Evolutionary conservation across 2,329 filamentous ascomycete species (phyloP).

Genomic region (Aspergillus uvarum): DNA sequence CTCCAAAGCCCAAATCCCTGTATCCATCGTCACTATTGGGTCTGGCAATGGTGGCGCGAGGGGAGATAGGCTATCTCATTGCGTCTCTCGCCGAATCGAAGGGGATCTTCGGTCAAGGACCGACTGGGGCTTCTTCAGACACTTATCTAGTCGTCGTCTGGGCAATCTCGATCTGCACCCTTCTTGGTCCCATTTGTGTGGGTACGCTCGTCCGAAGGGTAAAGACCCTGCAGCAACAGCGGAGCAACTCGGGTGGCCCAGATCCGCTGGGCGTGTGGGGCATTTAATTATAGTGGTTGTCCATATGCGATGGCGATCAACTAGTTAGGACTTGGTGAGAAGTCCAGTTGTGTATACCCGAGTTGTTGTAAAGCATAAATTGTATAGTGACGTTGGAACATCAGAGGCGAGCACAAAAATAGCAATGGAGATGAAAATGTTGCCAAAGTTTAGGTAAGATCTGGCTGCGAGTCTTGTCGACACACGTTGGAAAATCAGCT

Average conservation of each 20-base stretch:
- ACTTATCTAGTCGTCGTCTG: neutral
- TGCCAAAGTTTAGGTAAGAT: neutral
- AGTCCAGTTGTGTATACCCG: no score
- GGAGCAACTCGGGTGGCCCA: neutral
- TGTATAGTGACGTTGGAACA: neutral
- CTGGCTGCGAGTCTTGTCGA: neutral
- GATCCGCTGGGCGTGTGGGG: neutral
- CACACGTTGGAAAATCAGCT: neutral
- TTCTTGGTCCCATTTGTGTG: neutral
- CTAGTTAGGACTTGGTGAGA: no score
- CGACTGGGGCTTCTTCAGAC: neutral
- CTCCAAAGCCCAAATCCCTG: constrained; percentile 58
- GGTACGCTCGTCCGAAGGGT: neutral
- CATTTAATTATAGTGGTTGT: neutral
- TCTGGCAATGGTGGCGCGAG: constrained; percentile 71
- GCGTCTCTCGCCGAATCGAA: constrained; percentile 61
- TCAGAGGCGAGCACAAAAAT: neutral
- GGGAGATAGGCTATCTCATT: constrained; percentile 78
- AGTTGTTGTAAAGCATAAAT: no score
- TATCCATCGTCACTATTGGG: constrained; percentile 68
- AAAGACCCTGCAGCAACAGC: neutral
- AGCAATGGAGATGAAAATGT: neutral
- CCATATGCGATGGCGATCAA: no score
- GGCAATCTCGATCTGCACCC: neutral
- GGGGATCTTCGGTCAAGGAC: neutral